phyloP scores from a whole-genome alignment of 2,329 filamentous ascomycete genomes.

The Fusarium sulawesiense region DNA sequence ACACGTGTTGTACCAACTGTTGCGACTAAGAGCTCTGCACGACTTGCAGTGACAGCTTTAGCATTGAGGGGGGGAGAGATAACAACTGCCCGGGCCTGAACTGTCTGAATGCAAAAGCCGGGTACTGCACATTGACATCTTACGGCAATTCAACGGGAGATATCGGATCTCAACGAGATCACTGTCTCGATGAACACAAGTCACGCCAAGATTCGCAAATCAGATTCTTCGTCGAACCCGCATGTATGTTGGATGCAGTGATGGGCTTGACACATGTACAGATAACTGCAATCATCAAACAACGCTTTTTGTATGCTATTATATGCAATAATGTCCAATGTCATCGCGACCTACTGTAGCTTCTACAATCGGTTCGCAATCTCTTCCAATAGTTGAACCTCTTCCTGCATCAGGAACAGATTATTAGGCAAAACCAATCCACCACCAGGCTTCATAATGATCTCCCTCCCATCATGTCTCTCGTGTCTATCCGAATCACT shows the following conservation, averaged over 20 bases:
- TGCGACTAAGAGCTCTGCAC: too few species aligned
- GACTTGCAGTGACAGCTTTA: background rate
- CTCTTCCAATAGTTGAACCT: slow-evolving; percentile 51
- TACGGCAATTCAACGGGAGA: background rate
- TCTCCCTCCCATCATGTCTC: slow-evolving; percentile 39
- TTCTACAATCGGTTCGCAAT: slow-evolving; percentile 50
- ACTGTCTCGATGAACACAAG: background rate
- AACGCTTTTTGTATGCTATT: background rate
- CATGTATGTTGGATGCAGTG: background rate
- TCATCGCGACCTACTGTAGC: background rate
- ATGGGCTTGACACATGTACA: background rate
- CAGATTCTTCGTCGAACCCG: background rate
- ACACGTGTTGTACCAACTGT: background rate
- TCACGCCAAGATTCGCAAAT: background rate
- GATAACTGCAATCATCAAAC: background rate
- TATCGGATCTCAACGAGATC: background rate
- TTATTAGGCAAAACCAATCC: slow-evolving; percentile 51
- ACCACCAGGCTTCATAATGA: slow-evolving; percentile 52
- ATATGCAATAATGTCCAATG: background rate
- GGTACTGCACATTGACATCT: background rate
- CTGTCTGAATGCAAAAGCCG: background rate
- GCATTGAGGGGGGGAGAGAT: background rate
- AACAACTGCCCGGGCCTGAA: background rate
- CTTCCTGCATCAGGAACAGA: slow-evolving; percentile 54
- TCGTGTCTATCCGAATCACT: slow-evolving; percentile 30